Evolutionary conservation across 768 basidiomycete species (phyloP).

Genomic region (Boletus subparvulus): DNA sequence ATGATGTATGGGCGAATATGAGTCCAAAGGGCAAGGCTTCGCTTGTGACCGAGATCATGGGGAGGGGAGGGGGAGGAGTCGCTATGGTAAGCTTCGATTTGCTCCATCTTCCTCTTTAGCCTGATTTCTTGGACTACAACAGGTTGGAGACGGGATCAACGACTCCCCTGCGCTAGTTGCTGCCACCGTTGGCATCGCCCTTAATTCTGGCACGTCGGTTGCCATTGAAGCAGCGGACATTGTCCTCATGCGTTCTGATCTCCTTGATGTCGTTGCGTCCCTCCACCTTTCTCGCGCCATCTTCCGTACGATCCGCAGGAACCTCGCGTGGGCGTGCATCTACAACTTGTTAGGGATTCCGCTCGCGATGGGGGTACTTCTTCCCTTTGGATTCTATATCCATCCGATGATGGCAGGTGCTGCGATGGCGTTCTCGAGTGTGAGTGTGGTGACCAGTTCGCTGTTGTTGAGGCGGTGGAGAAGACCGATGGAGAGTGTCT

Average conservation of each 20-base stretch:
- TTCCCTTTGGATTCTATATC: conserved; percentile 88
- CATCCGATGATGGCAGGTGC: conserved; percentile 99
- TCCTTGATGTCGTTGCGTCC: conserved; percentile 96
- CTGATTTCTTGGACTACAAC: neutral
- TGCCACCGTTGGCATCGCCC: conserved; percentile 93
- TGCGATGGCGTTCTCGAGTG: conserved; percentile 97
- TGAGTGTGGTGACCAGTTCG: conserved; percentile 91
- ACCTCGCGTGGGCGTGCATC: conserved; percentile 94
- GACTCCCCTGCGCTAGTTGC: conserved; percentile 97
- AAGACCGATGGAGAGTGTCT: conserved; percentile 64
- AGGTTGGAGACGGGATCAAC: conserved; percentile 99
- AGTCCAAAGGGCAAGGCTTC: conserved; percentile 95
- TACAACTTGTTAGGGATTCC: conserved; percentile 95
- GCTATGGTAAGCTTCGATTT: conserved; percentile 71
- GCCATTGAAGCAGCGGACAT: conserved; percentile 98
- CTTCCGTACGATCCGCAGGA: conserved; percentile 87
- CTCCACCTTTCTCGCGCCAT: conserved; percentile 87
- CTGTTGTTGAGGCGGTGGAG: conserved; percentile 85
- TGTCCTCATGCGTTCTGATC: conserved; percentile 95
- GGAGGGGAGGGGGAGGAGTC: conserved; percentile 71
- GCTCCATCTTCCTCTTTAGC: neutral
- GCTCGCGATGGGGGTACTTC: conserved; percentile 94
- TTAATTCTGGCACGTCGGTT: conserved; percentile 94
- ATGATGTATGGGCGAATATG: conserved; percentile 88
- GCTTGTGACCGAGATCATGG: conserved; percentile 77